Conservation (phyloP, 768 basidiomycete species). For the Lactarius sanguifluus region DNA sequence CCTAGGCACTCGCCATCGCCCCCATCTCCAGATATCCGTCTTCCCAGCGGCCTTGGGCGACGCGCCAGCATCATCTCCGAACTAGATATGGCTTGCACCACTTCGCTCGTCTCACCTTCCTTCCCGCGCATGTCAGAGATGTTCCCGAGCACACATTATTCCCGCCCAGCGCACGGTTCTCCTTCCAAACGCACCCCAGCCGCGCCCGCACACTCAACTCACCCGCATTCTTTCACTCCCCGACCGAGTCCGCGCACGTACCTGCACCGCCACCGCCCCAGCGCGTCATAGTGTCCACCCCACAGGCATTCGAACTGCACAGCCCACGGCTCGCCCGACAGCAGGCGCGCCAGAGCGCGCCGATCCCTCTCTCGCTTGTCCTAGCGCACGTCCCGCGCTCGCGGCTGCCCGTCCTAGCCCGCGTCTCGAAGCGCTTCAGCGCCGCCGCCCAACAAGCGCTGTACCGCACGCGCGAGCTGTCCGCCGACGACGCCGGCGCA, state of each 20-base stretch:
- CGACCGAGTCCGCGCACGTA: background rate
- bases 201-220: slow-evolving; percentile 21
- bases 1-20: slow-evolving; percentile 28
- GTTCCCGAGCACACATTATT: background rate
- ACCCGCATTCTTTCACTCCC: slow-evolving; percentile 11
- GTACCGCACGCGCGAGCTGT: slow-evolving; percentile 31
- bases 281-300: background rate
- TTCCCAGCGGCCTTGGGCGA: slow-evolving; percentile 29
- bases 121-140: background rate
- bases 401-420: slow-evolving; percentile 30
- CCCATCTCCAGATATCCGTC: slow-evolving; percentile 29
- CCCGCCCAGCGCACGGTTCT: background rate
- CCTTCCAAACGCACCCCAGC: background rate
- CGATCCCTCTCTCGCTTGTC: slow-evolving; percentile 25
- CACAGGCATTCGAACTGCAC: background rate
- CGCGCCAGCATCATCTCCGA: slow-evolving; percentile 29
- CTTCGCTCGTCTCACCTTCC: background rate
- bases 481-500: slow-evolving; percentile 17
- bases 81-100: background rate
- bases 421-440: slow-evolving; percentile 33
- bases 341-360: slow-evolving; percentile 9
- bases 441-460: slow-evolving; percentile 30
- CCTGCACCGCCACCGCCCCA: background rate
- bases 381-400: slow-evolving; percentile 28
- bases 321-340: slow-evolving; percentile 9